Conservation (phyloP, 306 rosid genomes). For the Citrullus colocynthis region DNA sequence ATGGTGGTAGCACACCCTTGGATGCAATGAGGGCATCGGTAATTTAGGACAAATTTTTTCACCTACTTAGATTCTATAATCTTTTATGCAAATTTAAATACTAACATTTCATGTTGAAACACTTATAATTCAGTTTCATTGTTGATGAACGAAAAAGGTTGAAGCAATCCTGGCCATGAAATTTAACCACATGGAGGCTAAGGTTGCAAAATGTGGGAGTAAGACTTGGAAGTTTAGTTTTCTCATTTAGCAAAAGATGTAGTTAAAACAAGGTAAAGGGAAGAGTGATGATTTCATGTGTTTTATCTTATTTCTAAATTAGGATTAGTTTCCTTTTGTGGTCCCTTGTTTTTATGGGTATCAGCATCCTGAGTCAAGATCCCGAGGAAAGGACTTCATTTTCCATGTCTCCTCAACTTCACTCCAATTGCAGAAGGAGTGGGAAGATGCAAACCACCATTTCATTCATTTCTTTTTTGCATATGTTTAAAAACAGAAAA, state of each 20-base stretch:
- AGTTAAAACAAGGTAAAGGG: background rate
- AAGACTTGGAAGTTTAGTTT: background rate
- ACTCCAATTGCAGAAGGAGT: background rate
- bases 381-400: background rate
- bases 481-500: background rate
- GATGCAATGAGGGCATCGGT: background rate
- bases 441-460: background rate
- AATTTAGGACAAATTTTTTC: background rate
- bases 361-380: background rate
- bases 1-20: background rate
- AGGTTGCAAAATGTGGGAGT: background rate
- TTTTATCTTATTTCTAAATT: background rate
- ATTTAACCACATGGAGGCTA: background rate
- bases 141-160: background rate
- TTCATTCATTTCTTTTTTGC: background rate
- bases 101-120: background rate
- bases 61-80: background rate
- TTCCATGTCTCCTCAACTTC: background rate
- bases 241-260: background rate
- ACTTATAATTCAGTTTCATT: background rate
- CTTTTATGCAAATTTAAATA: background rate
- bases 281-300: background rate
- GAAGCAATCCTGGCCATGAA: background rate
- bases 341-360: background rate
- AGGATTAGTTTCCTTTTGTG: background rate